Evolutionary conservation across 495 filamentous ascomycete species (phyloP).

Genomic region (Alectoria sarmentosa): DNA sequence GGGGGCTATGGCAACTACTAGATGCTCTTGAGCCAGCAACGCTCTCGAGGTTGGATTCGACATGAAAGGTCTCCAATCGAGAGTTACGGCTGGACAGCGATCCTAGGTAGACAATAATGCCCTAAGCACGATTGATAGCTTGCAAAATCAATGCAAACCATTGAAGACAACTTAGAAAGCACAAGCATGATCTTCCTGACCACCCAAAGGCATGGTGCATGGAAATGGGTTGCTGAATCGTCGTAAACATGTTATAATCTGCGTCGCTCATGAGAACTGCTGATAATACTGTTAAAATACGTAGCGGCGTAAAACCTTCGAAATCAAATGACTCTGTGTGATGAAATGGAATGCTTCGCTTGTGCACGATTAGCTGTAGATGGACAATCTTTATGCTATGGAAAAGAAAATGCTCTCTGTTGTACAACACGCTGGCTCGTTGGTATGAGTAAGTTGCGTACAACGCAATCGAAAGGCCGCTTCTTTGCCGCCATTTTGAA

Average conservation of each 20-base stretch:
- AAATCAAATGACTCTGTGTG: too few species aligned
- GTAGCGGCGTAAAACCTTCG: neutral
- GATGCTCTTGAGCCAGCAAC: neutral
- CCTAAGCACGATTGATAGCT: neutral
- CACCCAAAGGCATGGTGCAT: neutral
- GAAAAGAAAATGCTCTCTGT: neutral
- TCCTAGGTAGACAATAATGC: neutral
- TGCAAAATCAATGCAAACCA: slow-evolving; percentile 1
- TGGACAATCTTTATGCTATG: neutral
- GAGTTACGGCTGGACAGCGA: neutral
- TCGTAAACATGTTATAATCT: too few species aligned
- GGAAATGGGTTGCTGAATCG: neutral
- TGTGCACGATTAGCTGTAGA: neutral
- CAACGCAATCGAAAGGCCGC: neutral
- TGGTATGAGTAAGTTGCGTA: too few species aligned
- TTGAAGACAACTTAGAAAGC: too few species aligned
- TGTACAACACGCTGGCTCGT: neutral
- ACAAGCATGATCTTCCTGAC: neutral
- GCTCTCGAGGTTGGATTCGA: neutral
- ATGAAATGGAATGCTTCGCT: too few species aligned
- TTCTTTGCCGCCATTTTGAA: neutral
- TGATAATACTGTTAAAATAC: too few species aligned
- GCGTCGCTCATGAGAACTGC: too few species aligned
- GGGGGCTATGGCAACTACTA: neutral
- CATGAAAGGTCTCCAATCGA: neutral